phyloP scores from a whole-genome alignment of 1,284 basidiomycete species.

The Athelia psychrophila region DNA sequence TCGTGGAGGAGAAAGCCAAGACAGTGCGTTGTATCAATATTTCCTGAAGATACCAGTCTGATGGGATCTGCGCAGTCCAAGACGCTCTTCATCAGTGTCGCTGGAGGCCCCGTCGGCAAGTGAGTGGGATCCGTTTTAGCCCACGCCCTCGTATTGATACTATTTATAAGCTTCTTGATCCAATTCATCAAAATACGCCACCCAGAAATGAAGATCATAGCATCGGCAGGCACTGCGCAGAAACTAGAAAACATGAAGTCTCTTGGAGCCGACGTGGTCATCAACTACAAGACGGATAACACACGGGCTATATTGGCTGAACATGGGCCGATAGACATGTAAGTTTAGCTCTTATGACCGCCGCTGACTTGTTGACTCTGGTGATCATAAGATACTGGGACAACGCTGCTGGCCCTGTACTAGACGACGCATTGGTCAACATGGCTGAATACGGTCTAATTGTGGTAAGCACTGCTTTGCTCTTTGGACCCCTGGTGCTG shows the following conservation, averaged over 20 bases:
- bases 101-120: conserved; percentile 43
- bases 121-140: conserved; percentile 15
- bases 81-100: conserved; percentile 53
- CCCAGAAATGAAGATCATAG: conserved; percentile 56
- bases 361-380: not conserved
- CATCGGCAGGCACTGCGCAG: conserved; percentile 67
- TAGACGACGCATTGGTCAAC: conserved; percentile 58
- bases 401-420: conserved; percentile 65
- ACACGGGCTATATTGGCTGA: conserved; percentile 51
- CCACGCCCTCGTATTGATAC: no score
- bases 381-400: conserved; percentile 40
- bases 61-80: conserved; percentile 37
- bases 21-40: conserved; percentile 18
- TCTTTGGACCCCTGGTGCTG: no score
- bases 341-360: conserved; percentile 13
- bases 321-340: conserved; percentile 57
- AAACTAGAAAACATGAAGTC: conserved; percentile 65
- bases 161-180: conserved; percentile 34
- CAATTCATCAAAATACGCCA: conserved; percentile 67
- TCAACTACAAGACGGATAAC: conserved; percentile 70
- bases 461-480: conserved; percentile 24
- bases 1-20: conserved; percentile 30
- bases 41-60: not conserved
- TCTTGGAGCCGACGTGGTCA: conserved; percentile 66
- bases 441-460: conserved; percentile 46